Evolutionary conservation across 78 protist species (phyloP), one percentile per base, ranked within the genome.

Genomic region (Dictyostelium discoideum): DNA sequence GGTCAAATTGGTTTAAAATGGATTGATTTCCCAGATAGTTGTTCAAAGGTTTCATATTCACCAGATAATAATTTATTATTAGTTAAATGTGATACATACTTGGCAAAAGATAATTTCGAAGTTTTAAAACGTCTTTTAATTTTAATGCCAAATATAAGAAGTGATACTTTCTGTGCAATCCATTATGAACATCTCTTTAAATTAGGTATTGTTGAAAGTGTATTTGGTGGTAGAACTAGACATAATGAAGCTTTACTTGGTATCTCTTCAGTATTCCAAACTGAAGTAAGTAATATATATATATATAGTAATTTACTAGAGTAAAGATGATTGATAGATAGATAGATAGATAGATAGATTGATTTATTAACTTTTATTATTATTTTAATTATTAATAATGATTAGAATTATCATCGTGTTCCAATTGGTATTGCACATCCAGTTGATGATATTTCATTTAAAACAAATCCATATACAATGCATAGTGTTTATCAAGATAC

Each of bases 351-450:
- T 32, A 32, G 37, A 32, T 42, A 42, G 46, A 42, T 42, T 1
- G 1, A 32, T n/a, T n/a, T 24, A 72, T 72, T 72, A 11, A 72
- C 40, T 18, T n/a, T 72, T 26, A 22, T 3, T 11, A 69, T 10
- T 69, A 7, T 69, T 18, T 3, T n/a, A 1, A 69, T n/a, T 72
- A 29, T 26, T 72, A 7, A n/a, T 65, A n/a, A 14, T 37, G 0
- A 26, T 48, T 81, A 81, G 80, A 29, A 89, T 20, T 89, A 89
- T 69, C 77, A 89, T 48, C 80, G 94, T 50, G 50, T 89, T 9
- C 79, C 94, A 48, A 82, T 89, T 84, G 94, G 94, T 65, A 82
- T 89, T 67, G 73, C 85, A 20, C 87, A 89, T 89, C 94, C 94
- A 80, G 13, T 89, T 46, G 86, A 89, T 82, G 89, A 82, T 50